Percentiles rank a stretch among this genome's conserved stretches.
phyloP scores from a whole-genome alignment of 305 asterid species.

The Fraxinus floribunda region DNA sequence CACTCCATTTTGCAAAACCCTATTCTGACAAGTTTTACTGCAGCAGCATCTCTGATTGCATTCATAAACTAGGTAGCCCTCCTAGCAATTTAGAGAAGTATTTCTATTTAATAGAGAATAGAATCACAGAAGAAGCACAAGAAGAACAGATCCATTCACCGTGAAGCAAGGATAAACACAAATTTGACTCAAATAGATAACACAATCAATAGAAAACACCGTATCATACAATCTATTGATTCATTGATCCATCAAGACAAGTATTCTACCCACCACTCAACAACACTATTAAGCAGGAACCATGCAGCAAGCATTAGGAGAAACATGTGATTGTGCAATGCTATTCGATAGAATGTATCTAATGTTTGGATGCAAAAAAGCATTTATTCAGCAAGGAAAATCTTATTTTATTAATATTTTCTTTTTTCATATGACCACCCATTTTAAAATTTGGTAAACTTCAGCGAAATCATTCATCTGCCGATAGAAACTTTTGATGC shows the following conservation, averaged over 20 bases:
- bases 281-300: conserved; percentile 18
- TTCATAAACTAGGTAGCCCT: conserved; percentile 94
- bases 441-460: neutral
- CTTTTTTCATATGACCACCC: neutral
- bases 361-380: neutral
- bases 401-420: neutral
- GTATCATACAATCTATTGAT: neutral
- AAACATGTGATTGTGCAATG: neutral
- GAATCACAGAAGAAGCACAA: conserved; percentile 10
- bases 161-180: conserved; percentile 6
- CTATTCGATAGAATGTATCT: neutral
- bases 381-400: conserved; percentile 1
- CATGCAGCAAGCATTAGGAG: neutral
- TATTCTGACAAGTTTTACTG: conserved; percentile 72
- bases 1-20: conserved; percentile 94
- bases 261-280: neutral
- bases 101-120: conserved; percentile 3
- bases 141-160: neutral
- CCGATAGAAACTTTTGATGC: conserved; percentile 1
- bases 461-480: neutral
- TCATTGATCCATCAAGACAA: conserved; percentile 8
- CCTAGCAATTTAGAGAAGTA: conserved; percentile 51
- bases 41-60: conserved; percentile 90
- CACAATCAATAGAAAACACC: conserved; percentile 1
- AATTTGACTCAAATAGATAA: conserved; percentile 12